A percentile compares a stretch with the other conserved stretches of the same genome.
Conservation (phyloP, 2,329 filamentous ascomycete genomes). For the Camillea tinctor region DNA sequence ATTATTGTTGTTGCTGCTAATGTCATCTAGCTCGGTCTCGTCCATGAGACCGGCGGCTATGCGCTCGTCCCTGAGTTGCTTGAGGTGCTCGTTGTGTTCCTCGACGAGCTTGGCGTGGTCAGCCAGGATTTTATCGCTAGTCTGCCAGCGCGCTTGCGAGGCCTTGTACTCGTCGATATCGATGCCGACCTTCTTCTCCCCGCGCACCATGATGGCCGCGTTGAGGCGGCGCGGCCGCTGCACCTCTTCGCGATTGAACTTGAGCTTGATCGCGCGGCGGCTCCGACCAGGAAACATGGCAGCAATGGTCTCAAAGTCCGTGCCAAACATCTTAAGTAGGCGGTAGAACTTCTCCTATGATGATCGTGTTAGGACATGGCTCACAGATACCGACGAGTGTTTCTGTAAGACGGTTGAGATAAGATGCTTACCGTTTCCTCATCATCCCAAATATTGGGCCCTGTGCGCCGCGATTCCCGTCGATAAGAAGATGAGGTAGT, state of each 20-base stretch:
- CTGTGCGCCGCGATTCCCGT: constrained; percentile 59
- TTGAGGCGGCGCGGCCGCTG: constrained; percentile 63
- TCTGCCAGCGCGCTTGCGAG: constrained; percentile 44
- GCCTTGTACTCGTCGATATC: constrained; percentile 60
- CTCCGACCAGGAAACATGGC: constrained; percentile 72
- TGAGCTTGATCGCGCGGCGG: constrained; percentile 74
- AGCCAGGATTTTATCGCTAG: constrained; percentile 54
- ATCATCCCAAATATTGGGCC: constrained; percentile 66
- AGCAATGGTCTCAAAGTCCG: constrained; percentile 78
- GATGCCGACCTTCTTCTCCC: constrained; percentile 56
- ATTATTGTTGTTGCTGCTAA: constrained; percentile 30
- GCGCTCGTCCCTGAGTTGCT: constrained; percentile 43
- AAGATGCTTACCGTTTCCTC: constrained; percentile 52
- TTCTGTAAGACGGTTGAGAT: constrained; percentile 1
- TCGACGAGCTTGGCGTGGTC: constrained; percentile 45
- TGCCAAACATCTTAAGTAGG: constrained; percentile 73
- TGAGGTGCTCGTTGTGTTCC: constrained; percentile 45
- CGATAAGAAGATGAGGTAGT: constrained; percentile 69
- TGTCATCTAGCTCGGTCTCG: constrained; percentile 42
- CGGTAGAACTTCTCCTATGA: constrained; percentile 67
- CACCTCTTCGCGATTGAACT: constrained; percentile 78
- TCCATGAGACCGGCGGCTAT: constrained; percentile 33
- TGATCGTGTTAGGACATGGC: neutral
- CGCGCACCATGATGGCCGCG: constrained; percentile 55
- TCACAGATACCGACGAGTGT: neutral